phyloP scores from a whole-genome alignment of 2,329 filamentous ascomycete genomes.

The Hymenoscyphus albidus region DNA sequence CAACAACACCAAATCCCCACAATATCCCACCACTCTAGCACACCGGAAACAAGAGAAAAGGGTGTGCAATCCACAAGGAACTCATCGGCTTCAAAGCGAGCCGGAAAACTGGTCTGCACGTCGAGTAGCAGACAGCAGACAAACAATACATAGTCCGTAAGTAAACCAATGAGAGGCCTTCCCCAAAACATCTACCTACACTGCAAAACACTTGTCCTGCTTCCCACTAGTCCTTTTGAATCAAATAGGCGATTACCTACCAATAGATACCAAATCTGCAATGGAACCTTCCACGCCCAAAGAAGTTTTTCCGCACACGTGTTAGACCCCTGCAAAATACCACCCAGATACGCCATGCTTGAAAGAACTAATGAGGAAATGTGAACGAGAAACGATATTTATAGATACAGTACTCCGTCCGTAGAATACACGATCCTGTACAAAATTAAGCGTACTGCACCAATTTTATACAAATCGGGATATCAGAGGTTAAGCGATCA shows the following conservation, averaged over 20 bases:
- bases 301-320: conserved; percentile 1
- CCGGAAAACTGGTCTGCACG: neutral
- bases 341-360: neutral
- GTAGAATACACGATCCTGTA: too few species aligned
- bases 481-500: too few species aligned
- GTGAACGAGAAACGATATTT: neutral
- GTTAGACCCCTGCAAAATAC: neutral
- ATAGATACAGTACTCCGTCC: neutral
- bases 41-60: neutral
- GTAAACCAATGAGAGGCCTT: neutral
- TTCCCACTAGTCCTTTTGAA: too few species aligned
- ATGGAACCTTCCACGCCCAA: neutral
- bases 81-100: neutral
- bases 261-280: neutral
- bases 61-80: neutral
- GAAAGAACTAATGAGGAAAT: neutral
- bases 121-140: neutral
- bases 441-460: too few species aligned
- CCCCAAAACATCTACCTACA: neutral
- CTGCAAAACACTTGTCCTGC: too few species aligned
- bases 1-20: neutral
- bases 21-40: neutral
- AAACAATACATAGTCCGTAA: neutral
- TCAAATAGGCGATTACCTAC: neutral
- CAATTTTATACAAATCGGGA: too few species aligned